Conservation (phyloP, 2,329 filamentous ascomycete genomes). For the Ascochyta clinopodiicola region DNA sequence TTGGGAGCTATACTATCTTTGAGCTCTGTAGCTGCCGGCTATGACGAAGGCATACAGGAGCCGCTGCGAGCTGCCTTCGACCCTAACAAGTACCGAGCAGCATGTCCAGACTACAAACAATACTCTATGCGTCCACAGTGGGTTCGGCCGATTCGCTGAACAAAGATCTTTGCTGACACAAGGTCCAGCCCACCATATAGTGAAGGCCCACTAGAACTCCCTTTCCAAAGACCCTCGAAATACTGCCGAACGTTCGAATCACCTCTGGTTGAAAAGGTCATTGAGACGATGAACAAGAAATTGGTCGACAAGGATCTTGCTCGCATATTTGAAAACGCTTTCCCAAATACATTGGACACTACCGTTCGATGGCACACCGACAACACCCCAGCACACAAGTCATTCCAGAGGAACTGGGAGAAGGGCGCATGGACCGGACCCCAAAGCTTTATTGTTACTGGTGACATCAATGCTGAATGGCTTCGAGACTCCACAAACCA, state of each 20-base stretch:
- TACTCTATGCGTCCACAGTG: conserved; percentile 69
- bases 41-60: conserved; percentile 34
- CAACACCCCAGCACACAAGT: conserved; percentile 55
- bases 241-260: conserved; percentile 91
- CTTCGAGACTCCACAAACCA: conserved; percentile 93
- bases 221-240: conserved; percentile 81
- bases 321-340: conserved; percentile 92
- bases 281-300: conserved; percentile 77
- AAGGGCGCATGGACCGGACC: conserved; percentile 76
- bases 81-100: conserved; percentile 48
- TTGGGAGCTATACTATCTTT: conserved; percentile 20
- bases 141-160: background rate
- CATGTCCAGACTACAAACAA: conserved; percentile 70
- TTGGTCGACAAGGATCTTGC: conserved; percentile 89
- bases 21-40: conserved; percentile 17
- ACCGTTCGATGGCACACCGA: conserved; percentile 87
- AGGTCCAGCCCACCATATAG: conserved; percentile 74
- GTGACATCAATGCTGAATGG: conserved; percentile 94
- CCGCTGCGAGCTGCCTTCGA: conserved; percentile 39
- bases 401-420: conserved; percentile 41
- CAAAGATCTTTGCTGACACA: background rate
- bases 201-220: conserved; percentile 77
- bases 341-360: conserved; percentile 89
- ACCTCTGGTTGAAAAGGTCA: conserved; percentile 84
- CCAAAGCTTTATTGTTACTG: conserved; percentile 92